Evolutionary conservation across 2,329 filamentous ascomycete genomes (phyloP), one percentile per base, ranked within the genome.

Genomic region (Verticillium alfalfae): DNA sequence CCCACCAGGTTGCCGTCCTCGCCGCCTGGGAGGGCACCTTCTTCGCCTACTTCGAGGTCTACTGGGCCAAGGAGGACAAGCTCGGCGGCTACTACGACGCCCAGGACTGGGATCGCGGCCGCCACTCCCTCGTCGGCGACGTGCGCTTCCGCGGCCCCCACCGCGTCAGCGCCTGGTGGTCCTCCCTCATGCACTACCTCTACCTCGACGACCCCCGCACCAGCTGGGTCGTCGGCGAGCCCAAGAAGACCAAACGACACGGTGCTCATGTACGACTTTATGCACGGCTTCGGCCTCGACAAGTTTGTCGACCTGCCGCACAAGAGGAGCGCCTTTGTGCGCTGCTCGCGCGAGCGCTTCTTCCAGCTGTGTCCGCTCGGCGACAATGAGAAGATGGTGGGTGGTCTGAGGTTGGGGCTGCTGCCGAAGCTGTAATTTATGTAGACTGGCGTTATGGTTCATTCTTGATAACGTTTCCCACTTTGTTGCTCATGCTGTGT

Each of bases 1-100:
- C 88, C 34, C 90, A 93, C 73, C 84, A 88, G 64, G 77, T 92
- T 59, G 84, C 87, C 31, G 78, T 93, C 56, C 78, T 93, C 62
- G 91, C 87, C 7, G 82, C 83, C 34, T 94, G 92, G 71, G 84
- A 93, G 61, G 88, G 89, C 36, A 81, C 80, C 2, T 83, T 79
- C 57, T 93, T 93, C 72, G 87, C 89, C 0, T 93, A 93, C 72
- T 93, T 91, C 70, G 91, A 94, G 72, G 79, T 93, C 1, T 93
- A 93, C 73, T 93, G 89, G 89, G 88, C 86, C 39, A 87, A 86
- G 78, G 84, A 86, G 74, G 82, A 85, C 66, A 78, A 77, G 26
- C 78, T 86, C 1, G 82, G 84, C 60, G 79, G 79, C 16, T 85
- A 85, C 73, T 86, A 85, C 72, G 73, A 77, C 45, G 78, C 83